These are phyloP conservation scores for Capronia coronata DNA, from an alignment of 2,329 filamentous ascomycete species.

Conservation along the genomic window DNA sequence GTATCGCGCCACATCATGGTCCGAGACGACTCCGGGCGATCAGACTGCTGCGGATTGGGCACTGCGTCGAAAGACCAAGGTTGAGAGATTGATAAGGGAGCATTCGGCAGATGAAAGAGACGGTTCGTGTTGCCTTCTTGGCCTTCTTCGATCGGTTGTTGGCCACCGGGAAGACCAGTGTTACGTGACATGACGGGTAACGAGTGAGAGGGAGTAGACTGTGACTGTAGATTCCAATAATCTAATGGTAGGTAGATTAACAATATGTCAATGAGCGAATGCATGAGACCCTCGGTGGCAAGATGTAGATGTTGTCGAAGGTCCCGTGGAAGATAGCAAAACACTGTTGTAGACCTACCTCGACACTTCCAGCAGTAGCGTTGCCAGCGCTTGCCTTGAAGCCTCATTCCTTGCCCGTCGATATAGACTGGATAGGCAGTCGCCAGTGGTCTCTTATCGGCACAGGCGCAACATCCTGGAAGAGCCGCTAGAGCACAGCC, in stretches of 20 bases:
- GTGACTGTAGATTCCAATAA: constrained; percentile 22
- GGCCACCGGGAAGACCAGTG: background rate
- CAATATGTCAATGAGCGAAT: constrained; percentile 13
- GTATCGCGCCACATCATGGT: background rate
- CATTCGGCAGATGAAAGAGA: background rate
- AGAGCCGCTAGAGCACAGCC: constrained; percentile 25
- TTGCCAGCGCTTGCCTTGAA: constrained; percentile 26
- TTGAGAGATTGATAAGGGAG: background rate
- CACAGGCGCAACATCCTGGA: constrained; percentile 27
- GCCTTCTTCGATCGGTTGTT: background rate
- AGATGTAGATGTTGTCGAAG: background rate
- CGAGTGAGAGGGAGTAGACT: constrained; percentile 6
- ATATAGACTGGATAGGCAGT: constrained; percentile 27
- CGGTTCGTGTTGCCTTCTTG: constrained; percentile 8
- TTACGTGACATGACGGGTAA: background rate
- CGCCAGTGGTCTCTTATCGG: constrained; percentile 24
- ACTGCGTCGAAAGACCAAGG: constrained; percentile 11
- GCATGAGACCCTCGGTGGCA: constrained; percentile 11
- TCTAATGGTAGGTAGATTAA: constrained; percentile 24
- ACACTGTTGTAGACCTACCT: constrained; percentile 17
- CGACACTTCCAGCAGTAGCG: constrained; percentile 29
- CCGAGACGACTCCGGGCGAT: background rate
- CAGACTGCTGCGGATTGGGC: background rate
- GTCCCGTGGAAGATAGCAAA: background rate
- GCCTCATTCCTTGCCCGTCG: constrained; percentile 26